Base-by-base conservation (phyloP, 345 rosid genomes). In the Theobroma cacao region DNA sequence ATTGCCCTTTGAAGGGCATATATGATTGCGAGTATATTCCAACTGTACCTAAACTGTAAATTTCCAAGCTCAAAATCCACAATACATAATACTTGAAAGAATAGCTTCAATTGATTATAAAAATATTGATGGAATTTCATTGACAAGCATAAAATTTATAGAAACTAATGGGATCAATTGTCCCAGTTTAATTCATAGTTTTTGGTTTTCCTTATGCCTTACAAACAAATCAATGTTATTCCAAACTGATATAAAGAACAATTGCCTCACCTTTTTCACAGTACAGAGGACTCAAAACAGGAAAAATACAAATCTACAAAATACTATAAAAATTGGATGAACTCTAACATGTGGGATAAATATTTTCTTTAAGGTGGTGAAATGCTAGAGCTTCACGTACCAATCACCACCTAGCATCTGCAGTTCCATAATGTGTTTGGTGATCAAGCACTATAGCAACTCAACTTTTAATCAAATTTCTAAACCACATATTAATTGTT, bases 391-490 rank as follows among this genome's bases (percentile, higher is more conserved):
- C 73, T 45, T 68, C 73, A 68, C 56, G 24, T 2, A 68, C 45
- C 22, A 68, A 68, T 68, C n/a, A 68, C 56, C 15, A 36, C 45
- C 15, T 20, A 34, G 47, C 15, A 64, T 36, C 28, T 36, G 47
- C 47, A 36, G 7, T 63, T 64, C 69, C 26, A 36, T 28, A 36
- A 36, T 64, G 14, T 8, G 66, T 30, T 30, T 11, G 17, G 56
- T 45, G 52, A 67, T 30, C 53, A 68, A 45, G 73, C 17, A 45
- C 41, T 70, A 48, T 31, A 48, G 22, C 59, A 70, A 13, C 40
- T 48, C 58, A 48, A 28, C 59, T 28, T 70, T 70, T 70, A 70
- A 70, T 48, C 59, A 70, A 70, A 22, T n/a, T 38, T 4, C 41
- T 38, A 38, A 7, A 38, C 7, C 41, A 38, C 41, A 38, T 38